A percentile compares a stretch with the other conserved stretches of the same genome.
Evolutionary conservation across 2,329 filamentous ascomycete genomes (phyloP).

Genomic region (Diaporthe destruens): DNA sequence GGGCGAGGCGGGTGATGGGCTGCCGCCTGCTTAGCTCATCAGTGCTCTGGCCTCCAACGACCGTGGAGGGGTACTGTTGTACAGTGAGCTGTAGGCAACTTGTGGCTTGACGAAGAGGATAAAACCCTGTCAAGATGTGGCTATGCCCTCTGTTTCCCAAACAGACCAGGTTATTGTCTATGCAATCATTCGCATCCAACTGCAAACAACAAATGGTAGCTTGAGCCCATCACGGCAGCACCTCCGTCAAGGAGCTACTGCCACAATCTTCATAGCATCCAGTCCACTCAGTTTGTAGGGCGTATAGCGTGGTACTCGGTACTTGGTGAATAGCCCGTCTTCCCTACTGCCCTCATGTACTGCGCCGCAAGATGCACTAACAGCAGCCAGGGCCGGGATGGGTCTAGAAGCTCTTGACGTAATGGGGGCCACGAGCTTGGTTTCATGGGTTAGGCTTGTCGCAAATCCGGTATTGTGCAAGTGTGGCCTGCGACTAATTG

Average conservation of each 20-base stretch:
- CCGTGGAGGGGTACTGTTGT: neutral
- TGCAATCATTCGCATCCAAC: no score
- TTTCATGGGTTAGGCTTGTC: constrained; percentile 33
- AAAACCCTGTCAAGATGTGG: constrained; percentile 2
- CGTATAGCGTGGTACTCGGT: neutral
- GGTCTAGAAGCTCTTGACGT: constrained; percentile 32
- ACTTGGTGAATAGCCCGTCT: neutral
- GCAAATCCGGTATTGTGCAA: constrained; percentile 37
- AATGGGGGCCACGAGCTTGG: constrained; percentile 28
- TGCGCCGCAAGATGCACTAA: neutral
- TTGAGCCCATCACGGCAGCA: neutral
- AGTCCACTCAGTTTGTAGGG: neutral
- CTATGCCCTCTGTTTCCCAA: neutral
- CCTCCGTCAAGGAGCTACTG: neutral
- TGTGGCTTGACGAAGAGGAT: neutral
- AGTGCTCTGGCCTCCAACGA: neutral
- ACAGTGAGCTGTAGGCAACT: no score
- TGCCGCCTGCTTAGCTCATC: constrained; percentile 27
- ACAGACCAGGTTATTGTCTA: neutral
- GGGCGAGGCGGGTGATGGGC: neutral
- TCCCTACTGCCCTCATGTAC: neutral
- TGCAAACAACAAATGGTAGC: neutral
- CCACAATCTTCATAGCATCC: neutral
- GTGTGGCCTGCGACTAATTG: constrained; percentile 3
- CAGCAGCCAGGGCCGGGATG: neutral